These are phyloP conservation scores for Cymbopogon citratus DNA, from an alignment of 176 grass and related monocot species.

Conservation along the genomic window DNA sequence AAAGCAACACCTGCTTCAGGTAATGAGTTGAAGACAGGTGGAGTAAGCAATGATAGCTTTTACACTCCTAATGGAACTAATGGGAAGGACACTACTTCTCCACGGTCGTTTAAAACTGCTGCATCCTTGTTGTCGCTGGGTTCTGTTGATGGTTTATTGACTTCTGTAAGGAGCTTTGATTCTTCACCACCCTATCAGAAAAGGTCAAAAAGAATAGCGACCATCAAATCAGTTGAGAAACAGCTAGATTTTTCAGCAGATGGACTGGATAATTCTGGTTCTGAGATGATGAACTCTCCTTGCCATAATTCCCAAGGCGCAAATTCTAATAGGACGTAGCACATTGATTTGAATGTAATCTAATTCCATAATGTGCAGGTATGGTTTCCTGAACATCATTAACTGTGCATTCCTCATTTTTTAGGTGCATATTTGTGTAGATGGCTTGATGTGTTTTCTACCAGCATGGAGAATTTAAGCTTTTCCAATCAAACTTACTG, in stretches of 20 bases:
- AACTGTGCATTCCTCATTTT: not conserved
- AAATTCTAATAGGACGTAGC: conserved; percentile 26
- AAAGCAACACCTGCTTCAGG: conserved; percentile 39
- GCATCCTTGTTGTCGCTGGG: conserved; percentile 37
- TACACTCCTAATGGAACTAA: conserved; percentile 43
- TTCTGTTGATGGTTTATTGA: conserved; percentile 35
- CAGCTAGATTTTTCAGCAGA: conserved; percentile 79
- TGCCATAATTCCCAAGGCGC: conserved; percentile 31
- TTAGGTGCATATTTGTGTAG: not conserved
- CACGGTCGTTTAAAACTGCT: conserved; percentile 37
- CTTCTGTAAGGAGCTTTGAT: conserved; percentile 49
- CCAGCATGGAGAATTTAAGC: not conserved
- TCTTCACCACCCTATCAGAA: conserved; percentile 78
- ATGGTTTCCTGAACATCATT: conserved; percentile 1
- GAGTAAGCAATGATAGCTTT: conserved; percentile 34
- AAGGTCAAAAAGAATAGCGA: conserved; percentile 63
- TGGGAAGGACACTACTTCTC: conserved; percentile 9
- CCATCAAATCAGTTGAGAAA: conserved; percentile 71
- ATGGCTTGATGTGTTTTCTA: not conserved
- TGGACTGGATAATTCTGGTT: conserved; percentile 38
- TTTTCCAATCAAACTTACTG: not conserved
- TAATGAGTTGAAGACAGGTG: conserved; percentile 35
- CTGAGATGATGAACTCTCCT: conserved; percentile 36
- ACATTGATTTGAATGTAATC: conserved; percentile 34
- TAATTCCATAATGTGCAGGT: conserved; percentile 38